phyloP scores from a whole-genome alignment of 2,329 filamentous ascomycete genomes.

The Trichoderma atroviride region DNA sequence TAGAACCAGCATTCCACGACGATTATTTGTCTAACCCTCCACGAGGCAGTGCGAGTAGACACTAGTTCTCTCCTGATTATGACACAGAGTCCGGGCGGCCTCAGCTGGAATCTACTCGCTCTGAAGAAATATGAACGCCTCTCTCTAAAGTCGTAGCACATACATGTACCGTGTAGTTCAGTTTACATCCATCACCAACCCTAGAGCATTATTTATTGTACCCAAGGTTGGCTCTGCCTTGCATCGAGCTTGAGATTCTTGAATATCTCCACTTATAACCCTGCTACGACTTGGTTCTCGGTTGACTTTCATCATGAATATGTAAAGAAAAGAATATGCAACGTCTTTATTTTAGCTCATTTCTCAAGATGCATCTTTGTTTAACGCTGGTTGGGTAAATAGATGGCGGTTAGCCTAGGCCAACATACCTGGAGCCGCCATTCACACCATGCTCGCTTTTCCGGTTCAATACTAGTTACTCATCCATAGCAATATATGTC shows the following conservation, averaged over 20 bases:
- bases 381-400: not conserved
- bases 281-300: not conserved
- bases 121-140: not conserved
- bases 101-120: constrained; percentile 15
- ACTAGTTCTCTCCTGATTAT: not conserved
- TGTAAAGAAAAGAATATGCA: not conserved
- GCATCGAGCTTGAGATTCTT: not conserved
- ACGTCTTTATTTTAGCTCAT: not conserved
- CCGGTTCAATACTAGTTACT: too few relatives aligned
- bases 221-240: not conserved
- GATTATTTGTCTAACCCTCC: constrained; percentile 16
- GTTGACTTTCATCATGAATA: not conserved
- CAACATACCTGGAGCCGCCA: too few relatives aligned
- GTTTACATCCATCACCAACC: not conserved
- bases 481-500: too few relatives aligned
- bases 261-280: not conserved
- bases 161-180: not conserved
- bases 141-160: not conserved
- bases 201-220: not conserved
- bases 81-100: not conserved
- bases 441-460: too few relatives aligned
- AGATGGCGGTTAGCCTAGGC: not conserved
- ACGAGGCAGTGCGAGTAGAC: constrained; percentile 15
- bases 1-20: not conserved
- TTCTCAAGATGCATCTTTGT: not conserved